These are phyloP conservation scores for Myriosclerotinia scirpicola DNA, from an alignment of 2,329 filamentous ascomycete genomes.

Conservation along the genomic window DNA sequence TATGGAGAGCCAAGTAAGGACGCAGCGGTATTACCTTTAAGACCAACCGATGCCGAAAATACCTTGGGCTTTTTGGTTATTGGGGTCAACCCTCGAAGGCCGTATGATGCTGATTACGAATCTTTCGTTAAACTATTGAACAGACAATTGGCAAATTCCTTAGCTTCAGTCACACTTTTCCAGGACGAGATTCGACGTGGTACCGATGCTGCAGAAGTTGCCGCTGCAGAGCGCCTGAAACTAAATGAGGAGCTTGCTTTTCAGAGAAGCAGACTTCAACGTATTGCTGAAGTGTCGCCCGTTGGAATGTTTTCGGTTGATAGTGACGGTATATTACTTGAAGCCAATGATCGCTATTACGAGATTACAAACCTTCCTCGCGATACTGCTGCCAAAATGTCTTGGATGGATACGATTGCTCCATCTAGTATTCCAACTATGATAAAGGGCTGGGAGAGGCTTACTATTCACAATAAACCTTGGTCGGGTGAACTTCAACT, in stretches of 20 bases:
- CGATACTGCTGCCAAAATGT: slow-evolving; percentile 56
- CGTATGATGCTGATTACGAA: slow-evolving; percentile 76
- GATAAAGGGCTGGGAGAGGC: slow-evolving; percentile 58
- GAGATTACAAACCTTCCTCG: slow-evolving; percentile 67
- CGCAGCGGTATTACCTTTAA: slow-evolving; percentile 74
- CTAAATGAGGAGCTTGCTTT: slow-evolving; percentile 36
- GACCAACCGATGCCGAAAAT: slow-evolving; percentile 63
- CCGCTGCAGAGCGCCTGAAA: slow-evolving; percentile 58
- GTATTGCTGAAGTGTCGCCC: slow-evolving; percentile 80
- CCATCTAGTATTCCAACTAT: slow-evolving; percentile 61
- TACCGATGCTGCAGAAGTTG: slow-evolving; percentile 68
- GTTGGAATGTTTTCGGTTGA: slow-evolving; percentile 85
- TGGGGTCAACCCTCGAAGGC: slow-evolving; percentile 69
- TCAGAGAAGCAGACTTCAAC: slow-evolving; percentile 39
- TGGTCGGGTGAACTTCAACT: slow-evolving; percentile 72
- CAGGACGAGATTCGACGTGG: slow-evolving; percentile 77
- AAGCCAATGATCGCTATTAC: slow-evolving; percentile 78
- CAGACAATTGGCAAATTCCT: slow-evolving; percentile 72
- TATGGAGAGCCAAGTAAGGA: slow-evolving; percentile 68
- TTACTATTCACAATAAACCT: slow-evolving; percentile 61
- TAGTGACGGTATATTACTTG: slow-evolving; percentile 65
- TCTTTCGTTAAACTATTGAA: slow-evolving; percentile 73
- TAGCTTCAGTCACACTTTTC: slow-evolving; percentile 78
- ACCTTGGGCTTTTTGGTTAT: slow-evolving; percentile 49
- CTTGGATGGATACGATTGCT: slow-evolving; percentile 70